A percentile compares a stretch with the other conserved stretches of the same genome.
Conservation (phyloP, 2,329 filamentous ascomycete species). For the Sordariomycetes sp. region DNA sequence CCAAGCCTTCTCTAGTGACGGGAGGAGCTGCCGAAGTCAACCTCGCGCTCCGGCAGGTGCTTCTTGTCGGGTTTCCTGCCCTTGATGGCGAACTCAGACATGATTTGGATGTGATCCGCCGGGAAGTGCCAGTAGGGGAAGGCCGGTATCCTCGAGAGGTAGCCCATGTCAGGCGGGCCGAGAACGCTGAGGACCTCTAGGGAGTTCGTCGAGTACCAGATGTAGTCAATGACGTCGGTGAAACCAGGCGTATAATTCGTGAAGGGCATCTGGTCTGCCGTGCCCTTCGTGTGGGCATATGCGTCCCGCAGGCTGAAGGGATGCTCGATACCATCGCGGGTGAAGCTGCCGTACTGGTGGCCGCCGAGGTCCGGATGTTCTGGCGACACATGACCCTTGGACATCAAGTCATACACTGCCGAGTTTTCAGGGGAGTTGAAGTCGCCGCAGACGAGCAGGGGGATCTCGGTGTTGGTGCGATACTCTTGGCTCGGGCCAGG, state of each 20-base stretch:
- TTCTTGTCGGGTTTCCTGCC: constrained; percentile 77
- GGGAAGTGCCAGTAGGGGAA: constrained; percentile 95
- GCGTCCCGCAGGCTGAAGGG: constrained; percentile 90
- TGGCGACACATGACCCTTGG: constrained; percentile 67
- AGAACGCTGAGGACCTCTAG: constrained; percentile 77
- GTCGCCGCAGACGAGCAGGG: constrained; percentile 85
- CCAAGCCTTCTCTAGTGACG: not conserved
- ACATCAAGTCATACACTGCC: constrained; percentile 84
- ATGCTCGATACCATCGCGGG: constrained; percentile 83
- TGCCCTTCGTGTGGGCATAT: constrained; percentile 73
- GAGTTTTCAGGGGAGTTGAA: constrained; percentile 88
- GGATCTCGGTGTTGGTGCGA: constrained; percentile 75
- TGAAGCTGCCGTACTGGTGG: constrained; percentile 89
- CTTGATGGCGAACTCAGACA: constrained; percentile 86
- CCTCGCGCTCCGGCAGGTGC: constrained; percentile 51
- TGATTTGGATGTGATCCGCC: constrained; percentile 82
- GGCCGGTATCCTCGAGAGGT: constrained; percentile 77
- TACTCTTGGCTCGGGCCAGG: constrained; percentile 83
- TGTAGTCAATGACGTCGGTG: constrained; percentile 86
- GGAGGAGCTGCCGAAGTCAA: constrained; percentile 43
- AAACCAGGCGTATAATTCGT: constrained; percentile 98
- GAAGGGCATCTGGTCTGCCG: constrained; percentile 77
- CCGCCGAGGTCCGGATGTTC: constrained; percentile 72
- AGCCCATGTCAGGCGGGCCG: constrained; percentile 76
- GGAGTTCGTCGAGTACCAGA: constrained; percentile 92